Base-by-base conservation (phyloP, 2,329 filamentous ascomycete genomes). In the Aspergillus novoparasiticus region DNA sequence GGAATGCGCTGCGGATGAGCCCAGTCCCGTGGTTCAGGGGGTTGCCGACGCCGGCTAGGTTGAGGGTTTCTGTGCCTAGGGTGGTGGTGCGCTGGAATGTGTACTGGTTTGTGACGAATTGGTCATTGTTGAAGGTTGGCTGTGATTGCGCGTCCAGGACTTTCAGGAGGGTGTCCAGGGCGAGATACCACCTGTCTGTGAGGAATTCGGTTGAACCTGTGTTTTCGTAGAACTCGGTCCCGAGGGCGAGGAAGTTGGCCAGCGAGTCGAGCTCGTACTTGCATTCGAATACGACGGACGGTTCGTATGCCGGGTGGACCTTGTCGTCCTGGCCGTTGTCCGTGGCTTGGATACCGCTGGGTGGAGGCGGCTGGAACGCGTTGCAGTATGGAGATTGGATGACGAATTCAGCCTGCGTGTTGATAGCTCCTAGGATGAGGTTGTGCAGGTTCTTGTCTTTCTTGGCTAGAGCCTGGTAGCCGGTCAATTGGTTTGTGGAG, bases 191-290 rank as follows among this genome's bases (percentile, higher is more conserved):
- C 56, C 94, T 86, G 6, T 84, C 77, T 3, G 87, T 94, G 43
- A 98, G 75, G 74, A 96, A 97, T 1, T 90, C 89, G 0, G 85
- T 90, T 0, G 92, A 94, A 2, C 85, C 85, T 0, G 93, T 96
- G 73, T 92, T 86, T 45, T 90, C 87, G 79, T 95, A 85, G 79
- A 96, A 98, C 70, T 97, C 89, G 72, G 97, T 97, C 21, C 85
- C 87, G 2, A 99, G 81, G 0, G 91, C 88, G 6, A 99, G 85
- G 76, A 99, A 99, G 74, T 96, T 90, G 0, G 94, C 95, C 0
- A 99, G 84, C 10, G 94, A 97, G 79, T 99, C 95, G 26, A 99
- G 88, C 81, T 99, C 95, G 79, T 98, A 99, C 80, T 99, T 99
- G 86, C 95, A 99, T 79, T 99, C 95, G 68, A 97, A 99, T 4